Evolutionary conservation across 73 alveolate species (phyloP).

Genomic region (Paramecium octaurelia): DNA sequence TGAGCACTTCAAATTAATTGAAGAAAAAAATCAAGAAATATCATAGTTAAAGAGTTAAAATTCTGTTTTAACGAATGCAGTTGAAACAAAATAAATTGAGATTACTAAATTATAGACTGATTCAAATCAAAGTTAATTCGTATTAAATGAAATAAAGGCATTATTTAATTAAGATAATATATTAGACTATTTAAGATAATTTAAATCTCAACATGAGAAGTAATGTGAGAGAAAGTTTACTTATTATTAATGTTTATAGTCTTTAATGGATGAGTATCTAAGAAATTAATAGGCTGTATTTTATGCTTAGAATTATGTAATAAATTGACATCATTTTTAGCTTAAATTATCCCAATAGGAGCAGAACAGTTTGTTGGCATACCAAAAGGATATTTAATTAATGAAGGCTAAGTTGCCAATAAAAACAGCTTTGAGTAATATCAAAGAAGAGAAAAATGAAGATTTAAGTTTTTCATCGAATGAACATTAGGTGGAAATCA

Average conservation of each 20-base stretch:
- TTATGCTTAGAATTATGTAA: not conserved
- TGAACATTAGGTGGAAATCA: not conserved
- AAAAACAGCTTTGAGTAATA: not conserved
- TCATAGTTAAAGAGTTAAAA: not conserved
- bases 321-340: not conserved
- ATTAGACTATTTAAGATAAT: not conserved
- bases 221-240: not conserved
- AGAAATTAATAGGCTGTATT: not conserved
- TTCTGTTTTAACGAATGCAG: not conserved
- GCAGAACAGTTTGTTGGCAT: not conserved
- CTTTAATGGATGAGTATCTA: constrained; percentile 33
- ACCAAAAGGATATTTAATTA: not conserved
- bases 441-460: not conserved
- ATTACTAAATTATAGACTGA: not conserved
- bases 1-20: not conserved
- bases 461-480: not conserved
- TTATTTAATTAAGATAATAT: not conserved
- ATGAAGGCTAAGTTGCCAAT: not conserved
- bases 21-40: not conserved
- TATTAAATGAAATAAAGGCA: not conserved
- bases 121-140: not conserved
- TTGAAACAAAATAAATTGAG: not conserved
- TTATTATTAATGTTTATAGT: not conserved
- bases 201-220: not conserved
- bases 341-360: not conserved